Base-by-base conservation (phyloP, 306 rosid species). In the Gynostemma pentaphyllum region DNA sequence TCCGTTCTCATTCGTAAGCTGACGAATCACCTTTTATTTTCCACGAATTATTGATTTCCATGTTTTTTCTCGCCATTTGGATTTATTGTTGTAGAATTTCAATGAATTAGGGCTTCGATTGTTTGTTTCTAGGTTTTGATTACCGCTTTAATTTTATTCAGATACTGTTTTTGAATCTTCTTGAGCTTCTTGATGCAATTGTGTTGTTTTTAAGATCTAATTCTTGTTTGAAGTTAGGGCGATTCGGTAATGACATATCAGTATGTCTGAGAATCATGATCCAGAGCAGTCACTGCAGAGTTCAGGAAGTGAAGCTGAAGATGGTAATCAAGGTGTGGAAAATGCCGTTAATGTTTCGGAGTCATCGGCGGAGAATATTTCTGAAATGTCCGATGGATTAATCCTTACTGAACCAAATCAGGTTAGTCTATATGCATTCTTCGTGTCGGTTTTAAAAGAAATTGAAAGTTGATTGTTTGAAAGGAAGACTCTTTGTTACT, bases 221-320 rank as follows among this genome's bases (percentile, higher is more conserved):
- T 59, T 59, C 32, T 37, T 19, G 73, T 68, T n/a, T 64, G 69
- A 26, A 68, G 69, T 66, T 52, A 36, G 45, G 57, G 62, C 45
- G 32, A 34, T 77, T 72, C 60, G 81, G 74, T 77, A 74, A 70
- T 79, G 85, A 73, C 56, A 45, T 30, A 34, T 72, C 57, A 75
- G 64, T 45, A 82, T 87, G 89, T 79, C 95, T 66, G 95, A 80
- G 70, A 81, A 73, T 73, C 71, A 67, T 48, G 77, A 32, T 14
- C 68, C 67, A 15, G 74, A 72, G 54, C 61, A 37, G 78, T 59
- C 19, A 7, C 47, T 42, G 66, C 69, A 68, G 28, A 64, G 54
- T 42, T 56, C 67, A 18, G 78, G 66, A 67, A 59, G 15, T 34
- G 64, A 56, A 63, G 67, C 14, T 30, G 53, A 36, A 14, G 46